Base-by-base conservation (phyloP, 768 basidiomycete species). In the Lactarius psammicola region DNA sequence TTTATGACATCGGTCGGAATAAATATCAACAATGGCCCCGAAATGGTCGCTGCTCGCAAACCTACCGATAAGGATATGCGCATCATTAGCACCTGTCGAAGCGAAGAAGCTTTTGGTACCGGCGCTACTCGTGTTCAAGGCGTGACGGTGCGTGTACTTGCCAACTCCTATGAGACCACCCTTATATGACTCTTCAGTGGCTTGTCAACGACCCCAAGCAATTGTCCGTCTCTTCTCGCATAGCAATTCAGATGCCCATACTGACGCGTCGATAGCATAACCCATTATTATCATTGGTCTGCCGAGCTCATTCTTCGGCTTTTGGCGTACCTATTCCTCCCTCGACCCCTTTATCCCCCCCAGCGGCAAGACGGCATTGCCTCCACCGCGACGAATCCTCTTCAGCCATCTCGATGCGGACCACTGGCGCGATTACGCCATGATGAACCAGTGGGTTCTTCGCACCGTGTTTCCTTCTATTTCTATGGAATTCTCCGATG, bases 231-330 rank as follows among this genome's bases (percentile, higher is more conserved):
- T 62, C 15, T 23, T 59, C 17, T 53, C 17, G 4, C 0, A 53
- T 26, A 23, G 23, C 34, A 17, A 60, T 53, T 11, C 15, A 44
- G 38, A 15, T 46, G 28, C 26, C 18, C 31, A 18, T 57, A 44
- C 56, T 57, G 34, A 66, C 34, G n/a, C 10, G 65, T 56, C 51
- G 30, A 20, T 28, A 93, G 91, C 77, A 83, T 96, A 63, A 90
- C 89, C 1, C 94, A 96, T 76, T 96, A 95, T 74, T 96, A 94
- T 74, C 94, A 98, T 72, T 95, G 91, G 85, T 85, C 89, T 36
- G 94, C 95, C 4, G 95, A 98, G 73, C 84, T 95, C 23, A n/a
- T 89, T 91, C 78, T 92, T 93, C 69, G 95, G 95, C 46, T 85
- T 95, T 70, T 96, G 95, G 95, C 84, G 93, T 9, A 87, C 94